Evolutionary conservation across 148 eudicot species (phyloP), one percentile per base, ranked within the genome.

Genomic region (Vaccinium vitisidaea): DNA sequence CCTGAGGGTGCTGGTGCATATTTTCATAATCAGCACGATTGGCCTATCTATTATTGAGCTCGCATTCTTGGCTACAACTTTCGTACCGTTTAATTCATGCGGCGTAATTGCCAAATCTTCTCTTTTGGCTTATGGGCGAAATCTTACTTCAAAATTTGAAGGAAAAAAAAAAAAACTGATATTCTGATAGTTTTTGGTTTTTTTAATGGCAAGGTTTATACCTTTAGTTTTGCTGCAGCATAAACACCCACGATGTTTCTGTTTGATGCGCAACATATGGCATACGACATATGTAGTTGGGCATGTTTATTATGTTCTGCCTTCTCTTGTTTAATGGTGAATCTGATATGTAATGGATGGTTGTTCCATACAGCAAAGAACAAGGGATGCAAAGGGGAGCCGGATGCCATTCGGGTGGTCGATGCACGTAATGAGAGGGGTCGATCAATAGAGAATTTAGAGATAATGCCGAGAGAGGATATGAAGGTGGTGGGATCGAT

Each of bases 281-380:
- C 3, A 69, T 48, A 48, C 25, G 39, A 36, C 39, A 36, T 36
- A 8, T 21, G 27, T 23, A 25, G 39, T 25, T 43, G 36, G 46
- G 13, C 3, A 19, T 49, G 50, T 21, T 75, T 74, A 74, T 9
- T 32, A 16, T 39, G 48, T 16, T 61, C 67, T 67, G 54, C 53
- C 6, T 46, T 19, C 7, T 75, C 18, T 48, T 11, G 16, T 76
- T 21, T 10, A 23, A 48, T 18, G 23, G 27, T 13, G 39, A 67
- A 67, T 46, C 27, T 77, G 79, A 70, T 71, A 19, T 82, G 58
- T 43, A 25, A 55, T 74, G 30, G 63, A 52, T 84, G 85, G 69
- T 46, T 84, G 50, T 27, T 83, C 7, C 55, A 56, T 85, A 75
- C 91, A 94, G 98, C 88, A 83, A 93, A 88, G 87, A 89, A 86